phyloP scores from a whole-genome alignment of 1,284 basidiomycete species.

The Ustilago curta region DNA sequence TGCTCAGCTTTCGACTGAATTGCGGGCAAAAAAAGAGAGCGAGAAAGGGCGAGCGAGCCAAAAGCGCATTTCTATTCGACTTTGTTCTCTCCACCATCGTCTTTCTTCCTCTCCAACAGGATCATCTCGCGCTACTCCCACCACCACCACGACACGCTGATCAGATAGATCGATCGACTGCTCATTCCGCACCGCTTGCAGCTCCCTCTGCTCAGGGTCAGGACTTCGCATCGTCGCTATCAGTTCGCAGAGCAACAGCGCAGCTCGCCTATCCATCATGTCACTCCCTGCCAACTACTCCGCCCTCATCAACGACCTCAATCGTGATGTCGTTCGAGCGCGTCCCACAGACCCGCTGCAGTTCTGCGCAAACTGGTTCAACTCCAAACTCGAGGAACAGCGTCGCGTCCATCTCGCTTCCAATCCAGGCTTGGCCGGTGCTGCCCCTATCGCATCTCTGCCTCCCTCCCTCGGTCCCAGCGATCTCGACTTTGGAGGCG shows the following conservation, averaged over 20 bases:
- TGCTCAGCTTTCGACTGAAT: neutral
- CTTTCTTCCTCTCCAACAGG: neutral
- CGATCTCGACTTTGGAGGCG: conserved; percentile 28
- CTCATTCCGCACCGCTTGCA: neutral
- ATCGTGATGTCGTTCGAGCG: conserved; percentile 83
- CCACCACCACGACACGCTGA: neutral
- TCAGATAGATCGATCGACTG: neutral
- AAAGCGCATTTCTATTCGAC: neutral
- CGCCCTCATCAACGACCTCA: conserved; percentile 81
- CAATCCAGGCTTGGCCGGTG: conserved; percentile 20
- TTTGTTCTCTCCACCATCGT: neutral
- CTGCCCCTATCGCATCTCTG: conserved; percentile 48
- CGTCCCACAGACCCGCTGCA: conserved; percentile 90
- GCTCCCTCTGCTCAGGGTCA: neutral
- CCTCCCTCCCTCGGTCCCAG: conserved; percentile 19
- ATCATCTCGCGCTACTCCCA: neutral
- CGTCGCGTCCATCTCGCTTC: conserved; percentile 75
- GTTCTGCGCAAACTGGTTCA: conserved; percentile 96
- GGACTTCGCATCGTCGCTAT: neutral
- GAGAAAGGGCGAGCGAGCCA: no score
- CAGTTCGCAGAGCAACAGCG: no score
- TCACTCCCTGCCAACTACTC: conserved; percentile 58
- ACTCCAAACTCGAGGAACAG: conserved; percentile 84
- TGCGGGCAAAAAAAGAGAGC: neutral
- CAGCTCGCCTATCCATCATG: neutral